Conservation (phyloP, 2,329 filamentous ascomycete genomes). For the Epichloe sylvatica region DNA sequence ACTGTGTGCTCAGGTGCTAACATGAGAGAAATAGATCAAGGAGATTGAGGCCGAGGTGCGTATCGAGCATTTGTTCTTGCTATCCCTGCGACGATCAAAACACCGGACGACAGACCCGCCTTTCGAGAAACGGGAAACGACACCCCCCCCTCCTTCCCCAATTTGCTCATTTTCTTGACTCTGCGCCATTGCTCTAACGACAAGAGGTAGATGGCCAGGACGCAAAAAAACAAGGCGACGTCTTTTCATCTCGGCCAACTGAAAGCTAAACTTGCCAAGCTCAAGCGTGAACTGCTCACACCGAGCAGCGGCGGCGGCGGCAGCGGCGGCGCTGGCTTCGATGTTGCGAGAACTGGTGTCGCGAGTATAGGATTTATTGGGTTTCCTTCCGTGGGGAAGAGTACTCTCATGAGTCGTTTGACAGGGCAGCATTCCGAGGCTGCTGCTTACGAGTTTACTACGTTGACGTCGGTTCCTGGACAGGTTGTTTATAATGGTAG, state of each 20-base stretch:
- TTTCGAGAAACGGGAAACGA: too few species aligned
- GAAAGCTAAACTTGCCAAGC: slow-evolving; percentile 95
- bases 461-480: slow-evolving; percentile 89
- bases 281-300: slow-evolving; percentile 89
- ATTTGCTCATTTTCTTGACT: too few species aligned
- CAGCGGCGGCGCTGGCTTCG: slow-evolving; percentile 78
- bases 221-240: slow-evolving; percentile 89
- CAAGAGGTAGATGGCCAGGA: slow-evolving; percentile 65
- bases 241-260: slow-evolving; percentile 89
- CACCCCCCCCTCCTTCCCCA: too few species aligned
- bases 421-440: slow-evolving; percentile 96
- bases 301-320: slow-evolving; percentile 65
- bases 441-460: slow-evolving; percentile 97
- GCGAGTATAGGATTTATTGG: slow-evolving; percentile 96
- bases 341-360: slow-evolving; percentile 94
- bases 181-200: neutral
- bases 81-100: too few species aligned
- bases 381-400: slow-evolving; percentile 96
- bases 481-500: slow-evolving; percentile 85
- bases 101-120: too few species aligned
- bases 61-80: slow-evolving; percentile 7
- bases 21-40: slow-evolving; percentile 58
- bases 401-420: slow-evolving; percentile 86
- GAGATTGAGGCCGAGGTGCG: slow-evolving; percentile 87
- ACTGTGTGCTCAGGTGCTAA: slow-evolving; percentile 18